Conservation (phyloP, 345 rosid species). For the Rhizophora mangle region DNA sequence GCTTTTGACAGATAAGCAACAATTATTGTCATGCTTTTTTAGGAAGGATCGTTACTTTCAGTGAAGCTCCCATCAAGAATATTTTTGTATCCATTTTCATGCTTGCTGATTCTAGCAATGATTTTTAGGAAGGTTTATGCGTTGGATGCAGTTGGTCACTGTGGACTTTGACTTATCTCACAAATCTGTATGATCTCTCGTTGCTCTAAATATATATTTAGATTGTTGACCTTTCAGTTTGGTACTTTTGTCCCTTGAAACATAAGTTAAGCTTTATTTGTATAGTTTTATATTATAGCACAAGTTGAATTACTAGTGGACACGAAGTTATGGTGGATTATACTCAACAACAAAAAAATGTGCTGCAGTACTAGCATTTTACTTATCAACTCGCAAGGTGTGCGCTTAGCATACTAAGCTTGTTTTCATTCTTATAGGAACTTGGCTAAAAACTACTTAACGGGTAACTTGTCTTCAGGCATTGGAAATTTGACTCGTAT, state of each 20-base stretch:
- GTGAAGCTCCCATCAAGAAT: not conserved
- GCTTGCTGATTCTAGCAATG: not conserved
- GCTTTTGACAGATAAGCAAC: too few species aligned
- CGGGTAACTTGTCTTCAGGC: too few species aligned
- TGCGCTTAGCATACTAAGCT: too few species aligned
- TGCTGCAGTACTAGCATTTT: not conserved
- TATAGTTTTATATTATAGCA: not conserved
- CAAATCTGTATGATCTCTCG: constrained; percentile 37
- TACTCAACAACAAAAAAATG: not conserved
- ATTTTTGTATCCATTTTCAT: not conserved
- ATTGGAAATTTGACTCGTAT: too few species aligned
- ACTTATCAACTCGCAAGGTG: not conserved
- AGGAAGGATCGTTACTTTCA: not conserved
- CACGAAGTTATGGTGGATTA: not conserved
- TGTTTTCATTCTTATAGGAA: too few species aligned
- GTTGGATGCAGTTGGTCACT: constrained; percentile 33
- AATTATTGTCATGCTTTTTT: too few species aligned
- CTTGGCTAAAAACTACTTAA: too few species aligned
- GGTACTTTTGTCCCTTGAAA: not conserved
- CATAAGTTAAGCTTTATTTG: not conserved
- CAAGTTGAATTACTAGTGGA: not conserved
- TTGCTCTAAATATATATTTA: not conserved
- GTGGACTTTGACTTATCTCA: constrained; percentile 44
- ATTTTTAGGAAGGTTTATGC: constrained; percentile 41
- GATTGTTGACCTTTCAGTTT: not conserved